Evolutionary conservation across 495 filamentous ascomycete genomes (phyloP).

Genomic region (Hypomontagnella submonticulosa): DNA sequence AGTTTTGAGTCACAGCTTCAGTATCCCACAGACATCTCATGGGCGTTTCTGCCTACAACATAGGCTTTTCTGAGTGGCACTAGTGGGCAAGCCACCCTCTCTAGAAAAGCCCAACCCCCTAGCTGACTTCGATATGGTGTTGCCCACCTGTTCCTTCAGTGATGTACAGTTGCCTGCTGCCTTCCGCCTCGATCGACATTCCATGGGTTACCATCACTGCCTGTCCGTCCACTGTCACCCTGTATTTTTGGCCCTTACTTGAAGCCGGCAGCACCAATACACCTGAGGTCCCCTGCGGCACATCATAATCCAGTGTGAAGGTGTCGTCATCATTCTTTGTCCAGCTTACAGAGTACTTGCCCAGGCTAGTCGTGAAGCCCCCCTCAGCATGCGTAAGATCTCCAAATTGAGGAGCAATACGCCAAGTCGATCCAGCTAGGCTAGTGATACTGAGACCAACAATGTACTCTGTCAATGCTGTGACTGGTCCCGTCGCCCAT

Average conservation of each 20-base stretch:
- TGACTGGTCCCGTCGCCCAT: constrained; percentile 70
- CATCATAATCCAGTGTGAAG: constrained; percentile 27
- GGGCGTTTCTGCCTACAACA: constrained; percentile 22
- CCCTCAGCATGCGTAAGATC: constrained; percentile 65
- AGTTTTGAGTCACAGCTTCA: constrained; percentile 11
- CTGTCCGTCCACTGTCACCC: constrained; percentile 25
- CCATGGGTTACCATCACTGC: background rate
- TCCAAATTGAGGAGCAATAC: constrained; percentile 67
- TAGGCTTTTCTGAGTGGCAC: background rate
- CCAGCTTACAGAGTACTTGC: constrained; percentile 52
- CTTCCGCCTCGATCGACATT: background rate
- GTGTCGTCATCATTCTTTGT: constrained; percentile 8
- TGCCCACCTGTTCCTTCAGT: constrained; percentile 12
- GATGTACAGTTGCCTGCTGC: constrained; percentile 25
- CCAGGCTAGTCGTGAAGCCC: constrained; percentile 67
- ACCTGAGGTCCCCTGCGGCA: constrained; percentile 29
- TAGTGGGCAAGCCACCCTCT: background rate
- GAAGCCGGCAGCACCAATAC: constrained; percentile 27
- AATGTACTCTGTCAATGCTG: constrained; percentile 66
- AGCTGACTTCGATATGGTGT: constrained; percentile 32
- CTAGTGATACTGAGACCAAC: constrained; percentile 65
- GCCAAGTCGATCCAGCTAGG: constrained; percentile 64
- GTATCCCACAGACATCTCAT: constrained; percentile 13
- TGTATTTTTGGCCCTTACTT: constrained; percentile 1
- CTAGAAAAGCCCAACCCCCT: constrained; percentile 10